phyloP scores from a whole-genome alignment of 2,329 filamentous ascomycete genomes.

The Dothideomycetes sp. region DNA sequence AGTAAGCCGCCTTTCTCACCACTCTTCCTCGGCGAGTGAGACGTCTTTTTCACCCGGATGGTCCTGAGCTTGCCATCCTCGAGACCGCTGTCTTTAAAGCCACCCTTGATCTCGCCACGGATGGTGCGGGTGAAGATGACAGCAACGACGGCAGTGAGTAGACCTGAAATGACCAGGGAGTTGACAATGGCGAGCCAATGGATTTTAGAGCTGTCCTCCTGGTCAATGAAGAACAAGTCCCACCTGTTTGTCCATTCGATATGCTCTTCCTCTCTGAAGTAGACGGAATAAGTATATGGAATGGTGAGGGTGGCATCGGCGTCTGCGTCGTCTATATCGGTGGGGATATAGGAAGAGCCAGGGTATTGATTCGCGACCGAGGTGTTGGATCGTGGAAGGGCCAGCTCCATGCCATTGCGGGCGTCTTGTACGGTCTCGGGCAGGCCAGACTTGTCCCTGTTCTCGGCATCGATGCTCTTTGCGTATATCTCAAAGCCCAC shows the following conservation, averaged over 20 bases:
- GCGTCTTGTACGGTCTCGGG: conserved; percentile 55
- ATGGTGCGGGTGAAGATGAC: conserved; percentile 74
- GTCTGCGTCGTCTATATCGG: conserved; percentile 39
- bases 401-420: conserved; percentile 56
- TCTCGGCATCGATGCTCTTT: conserved; percentile 60
- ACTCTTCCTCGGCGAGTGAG: conserved; percentile 24
- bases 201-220: conserved; percentile 68
- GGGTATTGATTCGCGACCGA: conserved; percentile 34
- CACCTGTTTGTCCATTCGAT: conserved; percentile 77
- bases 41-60: conserved; percentile 40
- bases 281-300: conserved; percentile 81
- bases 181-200: conserved; percentile 87
- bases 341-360: conserved; percentile 50
- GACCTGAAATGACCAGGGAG: conserved; percentile 69
- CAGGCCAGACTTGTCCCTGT: conserved; percentile 54
- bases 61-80: conserved; percentile 55
- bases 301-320: conserved; percentile 59
- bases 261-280: conserved; percentile 71
- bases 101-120: conserved; percentile 61
- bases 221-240: conserved; percentile 84
- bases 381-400: conserved; percentile 53
- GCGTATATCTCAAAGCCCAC: conserved; percentile 86
- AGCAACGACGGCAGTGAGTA: conserved; percentile 67
- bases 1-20: conserved; percentile 55
- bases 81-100: conserved; percentile 52